A percentile compares a stretch with the other conserved stretches of the same genome.
phyloP scores from a whole-genome alignment of 2,329 filamentous ascomycete genomes.

The Hypoxylon sp. region DNA sequence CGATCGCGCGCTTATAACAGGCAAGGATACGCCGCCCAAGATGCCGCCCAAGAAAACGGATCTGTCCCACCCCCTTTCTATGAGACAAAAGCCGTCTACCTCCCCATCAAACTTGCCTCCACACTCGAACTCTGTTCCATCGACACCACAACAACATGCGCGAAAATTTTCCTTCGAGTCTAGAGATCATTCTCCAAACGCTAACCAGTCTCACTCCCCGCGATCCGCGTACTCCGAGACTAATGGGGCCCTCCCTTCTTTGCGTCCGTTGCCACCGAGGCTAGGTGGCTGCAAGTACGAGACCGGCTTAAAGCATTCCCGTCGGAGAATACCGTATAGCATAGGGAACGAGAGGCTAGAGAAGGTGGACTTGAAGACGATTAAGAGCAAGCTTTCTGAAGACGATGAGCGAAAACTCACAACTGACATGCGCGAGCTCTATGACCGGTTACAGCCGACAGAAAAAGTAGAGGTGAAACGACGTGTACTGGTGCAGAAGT shows the following conservation, averaged over 20 bases:
- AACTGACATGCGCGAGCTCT: constrained; percentile 87
- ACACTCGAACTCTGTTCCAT: constrained; percentile 91
- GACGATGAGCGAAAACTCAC: constrained; percentile 83
- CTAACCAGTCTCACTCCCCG: constrained; percentile 84
- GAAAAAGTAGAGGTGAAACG: constrained; percentile 83
- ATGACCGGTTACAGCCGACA: constrained; percentile 86
- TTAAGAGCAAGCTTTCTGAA: constrained; percentile 78
- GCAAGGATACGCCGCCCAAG: constrained; percentile 67
- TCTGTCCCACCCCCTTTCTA: constrained; percentile 46
- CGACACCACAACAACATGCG: constrained; percentile 91
- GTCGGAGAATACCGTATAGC: constrained; percentile 92
- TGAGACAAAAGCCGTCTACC: constrained; percentile 48
- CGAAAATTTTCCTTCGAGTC: constrained; percentile 86
- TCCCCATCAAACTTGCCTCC: constrained; percentile 67
- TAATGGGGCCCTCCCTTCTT: constrained; percentile 78
- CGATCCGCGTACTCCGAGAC: constrained; percentile 92
- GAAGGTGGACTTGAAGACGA: constrained; percentile 77
- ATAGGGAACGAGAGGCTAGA: constrained; percentile 85
- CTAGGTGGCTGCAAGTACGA: constrained; percentile 86
- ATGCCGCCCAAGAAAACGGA: constrained; percentile 65
- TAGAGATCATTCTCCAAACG: constrained; percentile 82
- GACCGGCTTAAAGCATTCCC: constrained; percentile 84
- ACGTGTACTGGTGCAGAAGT: constrained; percentile 83
- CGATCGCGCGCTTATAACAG: constrained; percentile 73
- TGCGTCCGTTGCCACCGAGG: constrained; percentile 74